phyloP scores from a whole-genome alignment of 2,329 filamentous ascomycete genomes.

The Herpotrichia juniperi region DNA sequence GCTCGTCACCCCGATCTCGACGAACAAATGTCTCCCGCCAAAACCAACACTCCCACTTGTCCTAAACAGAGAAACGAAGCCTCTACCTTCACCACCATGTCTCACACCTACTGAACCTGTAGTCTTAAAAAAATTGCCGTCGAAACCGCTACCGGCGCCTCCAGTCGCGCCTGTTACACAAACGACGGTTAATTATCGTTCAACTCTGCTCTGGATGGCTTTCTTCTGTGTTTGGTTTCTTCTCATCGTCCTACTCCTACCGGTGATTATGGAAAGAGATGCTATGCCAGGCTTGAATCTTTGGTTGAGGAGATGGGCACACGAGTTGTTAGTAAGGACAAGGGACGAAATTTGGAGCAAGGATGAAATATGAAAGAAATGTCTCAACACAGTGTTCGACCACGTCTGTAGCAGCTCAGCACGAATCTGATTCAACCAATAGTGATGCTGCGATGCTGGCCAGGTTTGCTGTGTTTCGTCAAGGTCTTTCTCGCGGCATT shows the following conservation, averaged over 20 bases:
- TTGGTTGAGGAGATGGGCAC: slow-evolving; percentile 16
- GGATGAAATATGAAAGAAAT: background rate
- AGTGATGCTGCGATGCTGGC: no score
- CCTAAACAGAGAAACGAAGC: background rate
- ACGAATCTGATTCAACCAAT: no score
- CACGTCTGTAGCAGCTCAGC: no score
- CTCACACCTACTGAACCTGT: background rate
- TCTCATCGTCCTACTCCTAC: slow-evolving; percentile 29
- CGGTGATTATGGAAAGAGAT: slow-evolving; percentile 32
- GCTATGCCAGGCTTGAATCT: slow-evolving; percentile 34
- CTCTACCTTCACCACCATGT: background rate
- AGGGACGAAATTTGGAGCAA: background rate
- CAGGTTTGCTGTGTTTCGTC: background rate
- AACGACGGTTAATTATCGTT: background rate
- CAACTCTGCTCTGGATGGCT: slow-evolving; percentile 18
- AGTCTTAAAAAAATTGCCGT: no score
- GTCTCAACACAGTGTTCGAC: background rate
- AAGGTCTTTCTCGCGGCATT: background rate
- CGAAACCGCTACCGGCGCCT: background rate
- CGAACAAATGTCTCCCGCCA: background rate
- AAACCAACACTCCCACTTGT: background rate
- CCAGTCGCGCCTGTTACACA: background rate
- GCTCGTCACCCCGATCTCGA: background rate
- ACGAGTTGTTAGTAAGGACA: background rate
- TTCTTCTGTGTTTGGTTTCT: slow-evolving; percentile 31